phyloP scores from a whole-genome alignment of 805 yeast species.

The Isabelozyma pseudorhagii region DNA sequence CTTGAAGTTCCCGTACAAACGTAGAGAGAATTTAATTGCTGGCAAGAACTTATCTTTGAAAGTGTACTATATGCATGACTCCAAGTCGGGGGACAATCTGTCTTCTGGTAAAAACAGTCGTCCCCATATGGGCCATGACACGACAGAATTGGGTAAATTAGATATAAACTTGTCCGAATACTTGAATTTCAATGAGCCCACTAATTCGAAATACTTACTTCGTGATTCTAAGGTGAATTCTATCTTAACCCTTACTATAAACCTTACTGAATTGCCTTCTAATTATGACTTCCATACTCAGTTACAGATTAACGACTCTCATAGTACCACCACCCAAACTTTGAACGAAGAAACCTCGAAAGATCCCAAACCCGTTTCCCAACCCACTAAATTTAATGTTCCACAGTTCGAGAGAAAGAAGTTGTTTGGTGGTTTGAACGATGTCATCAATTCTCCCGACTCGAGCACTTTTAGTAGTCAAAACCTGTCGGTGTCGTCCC shows the following conservation, averaged over 20 bases:
- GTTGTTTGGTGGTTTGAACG: slow-evolving; percentile 51
- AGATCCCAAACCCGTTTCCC: background rate
- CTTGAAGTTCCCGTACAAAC: slow-evolving; percentile 39
- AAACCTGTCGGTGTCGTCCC: background rate
- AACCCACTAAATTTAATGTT: slow-evolving; percentile 38
- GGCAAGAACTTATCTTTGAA: slow-evolving; percentile 42
- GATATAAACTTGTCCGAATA: slow-evolving; percentile 72
- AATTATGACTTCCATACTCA: slow-evolving; percentile 41
- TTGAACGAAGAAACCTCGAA: background rate
- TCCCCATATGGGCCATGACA: background rate
- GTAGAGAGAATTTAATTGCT: slow-evolving; percentile 34
- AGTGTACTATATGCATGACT: slow-evolving; percentile 32
- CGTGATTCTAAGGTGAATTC: slow-evolving; percentile 82
- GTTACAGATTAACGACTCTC: slow-evolving; percentile 30
- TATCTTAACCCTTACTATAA: slow-evolving; percentile 61
- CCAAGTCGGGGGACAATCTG: slow-evolving; percentile 7
- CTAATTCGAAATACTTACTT: slow-evolving; percentile 62
- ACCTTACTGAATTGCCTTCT: slow-evolving; percentile 41
- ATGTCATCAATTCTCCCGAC: slow-evolving; percentile 20
- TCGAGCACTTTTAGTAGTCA: background rate
- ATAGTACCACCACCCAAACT: slow-evolving; percentile 1
- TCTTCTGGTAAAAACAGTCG: background rate
- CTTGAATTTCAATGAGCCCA: slow-evolving; percentile 49
- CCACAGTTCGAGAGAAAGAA: slow-evolving; percentile 41
- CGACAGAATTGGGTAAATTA: slow-evolving; percentile 60